These are phyloP conservation scores for Rhodotorula mucilaginosa DNA, from an alignment of 1,284 basidiomycete species.

Conservation along the genomic window DNA sequence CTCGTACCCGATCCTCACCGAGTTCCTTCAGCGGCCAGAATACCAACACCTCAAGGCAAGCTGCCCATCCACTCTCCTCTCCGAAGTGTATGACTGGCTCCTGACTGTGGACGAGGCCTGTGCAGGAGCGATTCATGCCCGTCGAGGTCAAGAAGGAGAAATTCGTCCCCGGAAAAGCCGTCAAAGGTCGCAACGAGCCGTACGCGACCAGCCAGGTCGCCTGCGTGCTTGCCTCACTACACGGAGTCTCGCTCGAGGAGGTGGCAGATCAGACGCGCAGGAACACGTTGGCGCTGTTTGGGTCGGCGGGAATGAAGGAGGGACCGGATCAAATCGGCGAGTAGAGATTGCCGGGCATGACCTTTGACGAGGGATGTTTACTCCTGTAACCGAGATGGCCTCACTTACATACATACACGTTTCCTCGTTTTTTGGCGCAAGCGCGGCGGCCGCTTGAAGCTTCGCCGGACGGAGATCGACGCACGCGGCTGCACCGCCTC, in stretches of 20 bases:
- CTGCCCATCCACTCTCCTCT: conserved; percentile 45
- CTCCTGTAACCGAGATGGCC: too few relatives aligned
- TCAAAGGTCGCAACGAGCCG: conserved; percentile 83
- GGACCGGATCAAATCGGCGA: too few relatives aligned
- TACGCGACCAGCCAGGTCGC: conserved; percentile 69
- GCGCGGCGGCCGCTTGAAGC: background rate
- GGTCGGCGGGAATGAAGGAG: conserved; percentile 35
- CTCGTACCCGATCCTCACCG: conserved; percentile 60
- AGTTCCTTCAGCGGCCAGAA: conserved; percentile 46
- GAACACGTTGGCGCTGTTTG: conserved; percentile 67
- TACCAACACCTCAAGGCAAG: background rate
- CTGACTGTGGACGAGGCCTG: too few relatives aligned
- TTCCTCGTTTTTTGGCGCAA: background rate
- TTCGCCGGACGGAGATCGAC: background rate
- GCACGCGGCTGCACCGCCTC: background rate
- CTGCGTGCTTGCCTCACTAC: conserved; percentile 67
- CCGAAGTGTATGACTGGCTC: background rate
- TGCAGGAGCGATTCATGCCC: conserved; percentile 56
- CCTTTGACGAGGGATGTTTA: too few relatives aligned
- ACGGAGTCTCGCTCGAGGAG: conserved; percentile 59
- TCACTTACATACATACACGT: too few relatives aligned
- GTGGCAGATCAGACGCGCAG: conserved; percentile 63
- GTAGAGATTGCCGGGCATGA: too few relatives aligned
- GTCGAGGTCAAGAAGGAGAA: conserved; percentile 64
- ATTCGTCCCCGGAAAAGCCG: conserved; percentile 61